Evolutionary conservation across 495 filamentous ascomycete genomes (phyloP).

Genomic region (Opeltia flavorubescens): DNA sequence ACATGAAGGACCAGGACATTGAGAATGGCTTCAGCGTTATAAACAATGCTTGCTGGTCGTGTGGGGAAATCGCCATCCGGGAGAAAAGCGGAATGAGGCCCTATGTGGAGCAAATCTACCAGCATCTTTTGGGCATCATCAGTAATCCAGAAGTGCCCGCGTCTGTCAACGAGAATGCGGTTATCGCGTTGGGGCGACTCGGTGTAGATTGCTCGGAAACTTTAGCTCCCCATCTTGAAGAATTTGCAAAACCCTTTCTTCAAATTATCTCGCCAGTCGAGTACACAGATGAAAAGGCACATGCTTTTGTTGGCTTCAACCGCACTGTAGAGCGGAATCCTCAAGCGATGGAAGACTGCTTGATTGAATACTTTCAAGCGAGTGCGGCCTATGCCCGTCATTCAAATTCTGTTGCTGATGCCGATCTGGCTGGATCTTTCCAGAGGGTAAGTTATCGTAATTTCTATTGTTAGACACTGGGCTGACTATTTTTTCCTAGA

Average conservation of each 20-base stretch:
- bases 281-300: conserved; percentile 86
- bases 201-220: conserved; percentile 67
- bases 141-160: conserved; percentile 72
- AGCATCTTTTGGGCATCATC: conserved; percentile 62
- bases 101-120: conserved; percentile 62
- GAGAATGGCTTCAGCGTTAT: conserved; percentile 74
- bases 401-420: conserved; percentile 30
- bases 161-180: conserved; percentile 88
- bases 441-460: conserved; percentile 29
- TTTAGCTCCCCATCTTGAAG: conserved; percentile 67
- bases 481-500: conserved; percentile 31
- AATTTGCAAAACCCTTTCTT: conserved; percentile 70
- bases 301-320: conserved; percentile 82
- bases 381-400: conserved; percentile 61
- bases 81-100: conserved; percentile 68
- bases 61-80: conserved; percentile 83
- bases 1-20: conserved; percentile 57
- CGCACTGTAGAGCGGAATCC: conserved; percentile 76
- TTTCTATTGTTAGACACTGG: not conserved
- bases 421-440: conserved; percentile 37
- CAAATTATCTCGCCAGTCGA: conserved; percentile 70
- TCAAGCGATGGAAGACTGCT: conserved; percentile 73
- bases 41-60: conserved; percentile 98
- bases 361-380: conserved; percentile 72
- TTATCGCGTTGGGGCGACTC: conserved; percentile 80